phyloP scores from a whole-genome alignment of 495 filamentous ascomycete genomes.

The Hypoxylon trugodes region DNA sequence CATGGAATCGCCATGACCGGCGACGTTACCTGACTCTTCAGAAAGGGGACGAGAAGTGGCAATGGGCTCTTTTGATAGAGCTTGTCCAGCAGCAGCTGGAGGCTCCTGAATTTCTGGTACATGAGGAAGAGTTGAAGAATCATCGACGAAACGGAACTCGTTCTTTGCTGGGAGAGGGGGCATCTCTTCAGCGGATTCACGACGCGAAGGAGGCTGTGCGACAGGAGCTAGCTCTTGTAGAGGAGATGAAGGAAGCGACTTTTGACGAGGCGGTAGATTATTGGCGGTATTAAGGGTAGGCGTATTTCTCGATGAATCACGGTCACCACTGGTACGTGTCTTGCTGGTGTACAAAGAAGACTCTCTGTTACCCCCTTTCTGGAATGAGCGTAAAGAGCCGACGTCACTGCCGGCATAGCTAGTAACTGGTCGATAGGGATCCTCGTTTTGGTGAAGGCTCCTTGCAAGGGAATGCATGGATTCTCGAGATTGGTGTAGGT shows the following conservation, averaged over 20 bases:
- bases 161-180: slow-evolving; percentile 33
- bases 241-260: slow-evolving; percentile 35
- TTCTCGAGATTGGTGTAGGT: slow-evolving; percentile 77
- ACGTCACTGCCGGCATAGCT: slow-evolving; percentile 66
- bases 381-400: slow-evolving; percentile 65
- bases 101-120: slow-evolving; percentile 49
- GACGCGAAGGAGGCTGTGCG: slow-evolving; percentile 25
- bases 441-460: slow-evolving; percentile 71
- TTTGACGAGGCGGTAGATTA: slow-evolving; percentile 18
- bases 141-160: slow-evolving; percentile 43
- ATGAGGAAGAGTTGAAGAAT: slow-evolving; percentile 45
- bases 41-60: slow-evolving; percentile 33
- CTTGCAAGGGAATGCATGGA: slow-evolving; percentile 87
- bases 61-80: slow-evolving; percentile 22
- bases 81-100: slow-evolving; percentile 43
- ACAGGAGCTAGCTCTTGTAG: slow-evolving; percentile 40
- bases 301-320: slow-evolving; percentile 5
- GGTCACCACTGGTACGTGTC: slow-evolving; percentile 39
- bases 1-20: slow-evolving; percentile 17
- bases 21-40: slow-evolving; percentile 23
- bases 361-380: slow-evolving; percentile 60
- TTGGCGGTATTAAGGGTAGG: slow-evolving; percentile 3
- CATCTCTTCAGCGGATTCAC: slow-evolving; percentile 11
- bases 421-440: slow-evolving; percentile 82
- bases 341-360: slow-evolving; percentile 70